Base-by-base conservation (phyloP, 352 stramenopile species). In the Globisporangium irregulare region DNA sequence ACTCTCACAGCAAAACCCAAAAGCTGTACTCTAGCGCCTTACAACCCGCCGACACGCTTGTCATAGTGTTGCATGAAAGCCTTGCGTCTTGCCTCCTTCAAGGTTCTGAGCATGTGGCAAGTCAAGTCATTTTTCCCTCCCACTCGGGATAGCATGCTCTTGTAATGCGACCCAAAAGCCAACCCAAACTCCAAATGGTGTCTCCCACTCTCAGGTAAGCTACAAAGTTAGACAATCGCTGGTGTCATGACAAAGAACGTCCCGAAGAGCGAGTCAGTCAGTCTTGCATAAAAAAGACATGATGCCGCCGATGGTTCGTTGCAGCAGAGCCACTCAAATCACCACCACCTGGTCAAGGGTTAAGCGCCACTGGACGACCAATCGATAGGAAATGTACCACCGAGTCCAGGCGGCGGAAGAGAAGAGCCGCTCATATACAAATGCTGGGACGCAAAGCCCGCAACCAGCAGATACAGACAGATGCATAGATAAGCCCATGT, bases 251-350 rank as follows among this genome's bases (percentile, higher is more conserved):
- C 43, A 50, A 50, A 50, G 43, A 50, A 50, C 43, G 18, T 50
- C 43, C 43, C 1, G 15, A 50, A n/a, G 15, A 50, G 15, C 43
- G 18, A 50, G 43, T 50, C 43, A 50, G 43, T 50, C 43, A 50
- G 1, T 7, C 2, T 22, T 43, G 36, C 43, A 50, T 50, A 50
- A 50, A 48, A 22, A 22, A 20, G 18, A 22, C 43, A 8, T 1
- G 43, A 50, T 50, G 36, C 43, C 15, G 43, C 43, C 43, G 15
- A 20, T 50, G 43, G 43, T 8, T 43, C 36, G 12, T n/a, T 6
- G 41, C 41, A 48, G 41, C 41, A 48, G 41, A 48, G 41, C 43
- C 43, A 50, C 43, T 50, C 43, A 50, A 50, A 50, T 50, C 43
- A 50, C 43, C 4, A 14, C 6, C 38, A 14, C 34, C 34, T 18